These are phyloP conservation scores for Kwoniella pini DNA, from an alignment of 768 basidiomycete genomes.

Conservation along the genomic window DNA sequence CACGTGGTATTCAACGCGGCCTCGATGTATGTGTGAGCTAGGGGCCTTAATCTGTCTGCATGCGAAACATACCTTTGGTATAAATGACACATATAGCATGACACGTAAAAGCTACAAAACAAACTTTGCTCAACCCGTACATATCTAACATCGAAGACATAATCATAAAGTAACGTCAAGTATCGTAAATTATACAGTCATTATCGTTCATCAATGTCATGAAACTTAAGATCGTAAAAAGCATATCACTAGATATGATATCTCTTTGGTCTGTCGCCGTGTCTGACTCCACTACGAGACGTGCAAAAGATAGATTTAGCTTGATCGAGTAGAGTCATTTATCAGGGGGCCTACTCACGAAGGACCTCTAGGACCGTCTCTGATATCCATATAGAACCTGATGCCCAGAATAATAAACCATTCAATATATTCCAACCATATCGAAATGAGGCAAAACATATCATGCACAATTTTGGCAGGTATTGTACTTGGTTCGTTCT, in stretches of 20 bases:
- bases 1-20: too few relatives aligned
- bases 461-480: conserved; percentile 39
- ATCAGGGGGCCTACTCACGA: conserved; percentile 26
- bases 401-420: conserved; percentile 26
- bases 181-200: background rate
- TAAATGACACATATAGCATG: background rate
- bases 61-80: background rate
- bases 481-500: conserved; percentile 29
- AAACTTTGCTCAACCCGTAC: too few relatives aligned
- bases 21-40: too few relatives aligned
- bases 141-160: too few relatives aligned
- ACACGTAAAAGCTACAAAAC: conserved; percentile 7
- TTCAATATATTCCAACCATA: conserved; percentile 36
- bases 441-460: conserved; percentile 29
- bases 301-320: background rate
- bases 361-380: conserved; percentile 17
- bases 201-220: too few relatives aligned
- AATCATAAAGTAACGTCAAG: too few relatives aligned
- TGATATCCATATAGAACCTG: conserved; percentile 29
- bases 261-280: conserved; percentile 5
- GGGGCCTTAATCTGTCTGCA: too few relatives aligned
- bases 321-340: background rate
- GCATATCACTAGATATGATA: conserved; percentile 14
- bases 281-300: conserved; percentile 13
- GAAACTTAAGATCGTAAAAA: background rate